Evolutionary conservation across 2,329 filamentous ascomycete genomes (phyloP).

Genomic region (Trichoderma sp.): DNA sequence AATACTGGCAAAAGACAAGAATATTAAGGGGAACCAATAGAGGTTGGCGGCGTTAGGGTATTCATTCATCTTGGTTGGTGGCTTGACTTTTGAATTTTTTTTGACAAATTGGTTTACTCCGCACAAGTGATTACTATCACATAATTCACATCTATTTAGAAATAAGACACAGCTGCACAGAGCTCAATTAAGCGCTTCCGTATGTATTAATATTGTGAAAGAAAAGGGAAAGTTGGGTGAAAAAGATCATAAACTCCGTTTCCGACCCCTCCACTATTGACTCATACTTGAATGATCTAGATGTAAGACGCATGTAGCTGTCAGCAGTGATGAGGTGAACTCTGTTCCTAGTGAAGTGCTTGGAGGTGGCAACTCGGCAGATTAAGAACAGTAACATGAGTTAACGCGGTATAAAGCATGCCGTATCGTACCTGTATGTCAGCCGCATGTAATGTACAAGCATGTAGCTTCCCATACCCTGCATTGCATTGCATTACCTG

Average conservation of each 20-base stretch:
- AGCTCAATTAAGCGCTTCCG: neutral
- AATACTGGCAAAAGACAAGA: neutral
- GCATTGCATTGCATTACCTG: neutral
- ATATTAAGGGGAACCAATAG: neutral
- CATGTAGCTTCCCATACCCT: neutral
- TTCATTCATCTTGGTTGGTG: neutral
- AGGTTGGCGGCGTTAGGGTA: slow-evolving; percentile 11
- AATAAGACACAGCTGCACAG: neutral
- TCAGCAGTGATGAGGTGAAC: neutral
- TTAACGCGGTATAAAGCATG: neutral
- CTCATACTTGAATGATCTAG: neutral
- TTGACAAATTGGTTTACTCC: neutral
- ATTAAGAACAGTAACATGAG: neutral
- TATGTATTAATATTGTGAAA: neutral
- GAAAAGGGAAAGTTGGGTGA: neutral
- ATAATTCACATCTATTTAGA: neutral
- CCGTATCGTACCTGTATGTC: neutral
- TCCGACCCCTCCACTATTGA: neutral
- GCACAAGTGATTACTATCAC: neutral
- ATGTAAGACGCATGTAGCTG: neutral
- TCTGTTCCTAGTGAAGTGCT: neutral
- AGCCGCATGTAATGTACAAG: neutral
- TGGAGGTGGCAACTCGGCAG: neutral
- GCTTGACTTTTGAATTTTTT: neutral
- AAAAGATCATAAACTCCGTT: neutral